Conservation (phyloP, 805 yeast genomes). For the Wickerhamiella sorbophila region DNA sequence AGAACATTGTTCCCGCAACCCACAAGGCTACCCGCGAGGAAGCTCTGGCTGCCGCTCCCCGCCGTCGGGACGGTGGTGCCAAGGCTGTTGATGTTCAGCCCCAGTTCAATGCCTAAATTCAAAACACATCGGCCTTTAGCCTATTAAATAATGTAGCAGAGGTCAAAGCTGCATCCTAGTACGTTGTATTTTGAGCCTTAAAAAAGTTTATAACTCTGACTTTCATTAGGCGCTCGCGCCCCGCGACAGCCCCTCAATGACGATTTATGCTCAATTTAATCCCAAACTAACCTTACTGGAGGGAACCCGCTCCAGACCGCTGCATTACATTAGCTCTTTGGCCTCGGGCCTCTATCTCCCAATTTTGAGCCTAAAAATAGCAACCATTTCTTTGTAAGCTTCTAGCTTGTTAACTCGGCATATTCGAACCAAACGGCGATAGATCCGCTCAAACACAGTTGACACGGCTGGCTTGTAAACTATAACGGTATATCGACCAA, state of each 20-base stretch:
- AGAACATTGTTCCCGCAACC: constrained; percentile 96
- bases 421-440: too few relatives aligned
- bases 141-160: constrained; percentile 6
- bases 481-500: too few relatives aligned
- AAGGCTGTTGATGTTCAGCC: constrained; percentile 25
- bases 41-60: constrained; percentile 70
- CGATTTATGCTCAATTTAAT: too few relatives aligned
- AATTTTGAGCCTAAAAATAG: neutral
- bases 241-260: too few relatives aligned
- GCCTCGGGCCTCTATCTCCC: neutral
- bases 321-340: too few relatives aligned
- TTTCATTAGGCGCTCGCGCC: too few relatives aligned
- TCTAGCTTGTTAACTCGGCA: constrained; percentile 1
- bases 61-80: constrained; percentile 21
- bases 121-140: constrained; percentile 1
- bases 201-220: too few relatives aligned
- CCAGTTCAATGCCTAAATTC: constrained; percentile 22
- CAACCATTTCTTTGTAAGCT: neutral
- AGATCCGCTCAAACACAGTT: too few relatives aligned
- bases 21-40: constrained; percentile 47
- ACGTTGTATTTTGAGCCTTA: neutral
- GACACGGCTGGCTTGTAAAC: too few relatives aligned
- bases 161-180: neutral
- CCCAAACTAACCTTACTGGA: too few relatives aligned
- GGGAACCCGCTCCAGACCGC: too few relatives aligned